Evolutionary conservation across 225 moss, liverwort and hornwort genomes (phyloP).

Genomic region (Rhytidiadelphus loreus): DNA sequence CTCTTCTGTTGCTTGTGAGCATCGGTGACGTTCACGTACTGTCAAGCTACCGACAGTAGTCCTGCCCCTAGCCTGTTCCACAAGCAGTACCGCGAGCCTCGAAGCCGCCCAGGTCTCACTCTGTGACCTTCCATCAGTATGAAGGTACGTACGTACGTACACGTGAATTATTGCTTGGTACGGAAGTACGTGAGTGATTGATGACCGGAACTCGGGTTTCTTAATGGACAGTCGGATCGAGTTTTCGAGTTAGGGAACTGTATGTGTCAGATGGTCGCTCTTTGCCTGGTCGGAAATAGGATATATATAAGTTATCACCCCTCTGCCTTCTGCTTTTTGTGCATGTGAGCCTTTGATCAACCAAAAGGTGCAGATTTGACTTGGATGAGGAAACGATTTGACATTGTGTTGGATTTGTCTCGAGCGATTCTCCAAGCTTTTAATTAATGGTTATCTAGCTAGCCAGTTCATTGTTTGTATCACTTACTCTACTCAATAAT

Average conservation of each 20-base stretch:
- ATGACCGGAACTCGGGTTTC: background rate
- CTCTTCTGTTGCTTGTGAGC: background rate
- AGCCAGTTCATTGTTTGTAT: background rate
- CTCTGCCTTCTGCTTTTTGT: background rate
- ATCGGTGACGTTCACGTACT: background rate
- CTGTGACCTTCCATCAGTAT: background rate
- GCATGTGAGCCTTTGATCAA: background rate
- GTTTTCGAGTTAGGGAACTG: too few relatives aligned
- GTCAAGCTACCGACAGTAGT: background rate
- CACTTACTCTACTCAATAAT: background rate
- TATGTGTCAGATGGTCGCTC: too few relatives aligned
- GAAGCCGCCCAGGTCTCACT: background rate
- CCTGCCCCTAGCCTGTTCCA: background rate
- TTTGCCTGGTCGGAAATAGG: background rate
- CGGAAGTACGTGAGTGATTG: background rate
- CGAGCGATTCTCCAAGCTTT: background rate
- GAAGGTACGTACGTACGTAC: background rate
- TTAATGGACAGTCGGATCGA: background rate
- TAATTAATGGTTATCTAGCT: background rate
- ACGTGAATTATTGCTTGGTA: background rate
- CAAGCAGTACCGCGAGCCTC: background rate
- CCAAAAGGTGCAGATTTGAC: background rate
- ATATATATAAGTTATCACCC: too few relatives aligned
- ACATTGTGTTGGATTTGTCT: background rate
- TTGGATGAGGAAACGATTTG: background rate